Conservation (phyloP, 2,329 filamentous ascomycete species). For the Colletotrichum zoysiae region DNA sequence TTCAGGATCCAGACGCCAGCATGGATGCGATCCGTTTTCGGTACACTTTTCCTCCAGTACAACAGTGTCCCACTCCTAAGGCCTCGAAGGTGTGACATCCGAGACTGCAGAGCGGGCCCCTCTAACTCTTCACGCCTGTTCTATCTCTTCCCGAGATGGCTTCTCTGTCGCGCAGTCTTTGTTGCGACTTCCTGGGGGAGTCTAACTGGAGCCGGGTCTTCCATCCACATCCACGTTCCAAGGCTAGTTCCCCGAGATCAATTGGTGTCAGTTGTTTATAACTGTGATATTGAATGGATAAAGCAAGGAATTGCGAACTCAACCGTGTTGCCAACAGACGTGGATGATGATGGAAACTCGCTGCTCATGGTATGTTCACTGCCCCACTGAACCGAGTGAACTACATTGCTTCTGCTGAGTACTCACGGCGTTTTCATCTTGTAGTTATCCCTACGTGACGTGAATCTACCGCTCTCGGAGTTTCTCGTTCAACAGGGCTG, state of each 20-base stretch:
- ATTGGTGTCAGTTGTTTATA: constrained; percentile 11
- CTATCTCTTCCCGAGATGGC: constrained; percentile 25
- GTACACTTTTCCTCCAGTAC: constrained; percentile 15
- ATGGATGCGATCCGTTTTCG: constrained; percentile 10
- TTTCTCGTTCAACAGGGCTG: constrained; percentile 23
- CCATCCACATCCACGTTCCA: constrained; percentile 13
- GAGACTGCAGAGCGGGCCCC: background rate
- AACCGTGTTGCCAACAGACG: constrained; percentile 16
- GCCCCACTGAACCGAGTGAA: too few relatives aligned
- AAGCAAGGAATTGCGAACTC: constrained; percentile 21
- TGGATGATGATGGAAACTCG: constrained; percentile 21
- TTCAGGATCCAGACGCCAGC: constrained; percentile 6
- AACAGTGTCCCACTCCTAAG: constrained; percentile 9
- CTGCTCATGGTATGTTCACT: constrained; percentile 19
- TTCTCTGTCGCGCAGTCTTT: constrained; percentile 12
- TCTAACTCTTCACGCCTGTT: constrained; percentile 6
- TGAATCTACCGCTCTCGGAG: constrained; percentile 3
- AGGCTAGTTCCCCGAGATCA: background rate
- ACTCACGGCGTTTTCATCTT: background rate
- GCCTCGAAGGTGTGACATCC: background rate
- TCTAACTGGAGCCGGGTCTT: constrained; percentile 11
- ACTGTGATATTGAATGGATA: constrained; percentile 21
- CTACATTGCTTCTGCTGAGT: background rate
- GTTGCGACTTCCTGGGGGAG: constrained; percentile 9
- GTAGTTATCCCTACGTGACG: constrained; percentile 11